Conservation (phyloP, 768 basidiomycete species). For the Pulveroboletus sp. region DNA sequence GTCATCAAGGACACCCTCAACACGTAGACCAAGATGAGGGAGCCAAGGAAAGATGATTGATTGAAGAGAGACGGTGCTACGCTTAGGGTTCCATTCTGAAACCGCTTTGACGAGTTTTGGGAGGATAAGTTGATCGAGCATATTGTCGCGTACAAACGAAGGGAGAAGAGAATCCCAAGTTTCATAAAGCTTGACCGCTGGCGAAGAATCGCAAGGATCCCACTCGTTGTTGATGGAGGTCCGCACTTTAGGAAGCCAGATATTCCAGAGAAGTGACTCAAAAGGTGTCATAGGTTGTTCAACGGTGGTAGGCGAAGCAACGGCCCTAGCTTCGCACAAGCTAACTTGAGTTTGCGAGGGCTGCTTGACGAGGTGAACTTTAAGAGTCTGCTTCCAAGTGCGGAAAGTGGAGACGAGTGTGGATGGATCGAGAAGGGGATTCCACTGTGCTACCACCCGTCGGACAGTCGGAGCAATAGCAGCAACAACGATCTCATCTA, state of each 20-base stretch:
- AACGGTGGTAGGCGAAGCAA: conserved; percentile 28
- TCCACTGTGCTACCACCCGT: conserved; percentile 71
- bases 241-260: conserved; percentile 94
- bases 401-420: conserved; percentile 61
- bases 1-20: conserved; percentile 83
- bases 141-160: conserved; percentile 86
- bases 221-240: conserved; percentile 94
- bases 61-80: conserved; percentile 57
- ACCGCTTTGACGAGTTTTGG: conserved; percentile 88
- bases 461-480: conserved; percentile 81
- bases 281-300: conserved; percentile 86
- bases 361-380: conserved; percentile 48
- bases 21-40: conserved; percentile 75
- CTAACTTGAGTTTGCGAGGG: conserved; percentile 45
- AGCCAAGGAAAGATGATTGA: conserved; percentile 94
- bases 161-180: conserved; percentile 86
- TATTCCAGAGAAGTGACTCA: conserved; percentile 89
- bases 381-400: conserved; percentile 64
- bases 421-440: conserved; percentile 75
- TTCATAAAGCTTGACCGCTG: conserved; percentile 81
- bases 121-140: conserved; percentile 91
- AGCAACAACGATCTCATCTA: conserved; percentile 92
- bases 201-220: conserved; percentile 65
- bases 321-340: conserved; percentile 48
- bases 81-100: conserved; percentile 73